Evolutionary conservation across 2,329 filamentous ascomycete species (phyloP), one percentile per base, ranked within the genome.

Genomic region (Fusarium secorum): DNA sequence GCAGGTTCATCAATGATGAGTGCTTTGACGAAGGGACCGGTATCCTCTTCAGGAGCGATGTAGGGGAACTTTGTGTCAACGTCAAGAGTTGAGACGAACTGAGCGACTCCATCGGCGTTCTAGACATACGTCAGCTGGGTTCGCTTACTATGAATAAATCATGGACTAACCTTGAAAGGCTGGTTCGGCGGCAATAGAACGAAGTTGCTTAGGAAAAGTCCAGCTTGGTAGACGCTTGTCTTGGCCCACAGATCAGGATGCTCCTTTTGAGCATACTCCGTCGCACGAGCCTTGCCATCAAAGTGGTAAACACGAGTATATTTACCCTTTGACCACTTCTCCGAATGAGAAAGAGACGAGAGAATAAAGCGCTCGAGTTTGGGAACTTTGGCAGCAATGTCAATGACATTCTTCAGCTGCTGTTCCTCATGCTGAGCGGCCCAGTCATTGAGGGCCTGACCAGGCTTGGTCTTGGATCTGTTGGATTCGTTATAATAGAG

Each of bases 271-370:
- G 39, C 68, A 49, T 83, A 83, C 5, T 75, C 70, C 4, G 71
- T 76, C 9, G 75, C 78, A 2, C 73, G 72, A 9, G 80, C 82
- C 66, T 85, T 85, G 17, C 77, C 73, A 42, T 84, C 81, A 60
- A 83, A 84, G 68, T 85, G 82, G 51, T 80, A 80, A 1, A 83
- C 79, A 18, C 76, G 72, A 5, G 60, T 79, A 59, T 84, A 84
- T 65, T 83, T 82, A 0, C 83, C 83, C 14, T 71, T 72, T n/a
- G 79, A 82, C 75, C 76, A 79, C 62, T 79, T 81, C 11, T 68
- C 74, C 2, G 77, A 75, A 68, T 83, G 72, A 3, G 78, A 75
- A 1, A 85, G 65, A 1, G 77, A 77, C 7, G 81, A 84, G 5
- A 82, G 65, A 7, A 85, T 64, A 20, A 85, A 78, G 8, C 79